Evolutionary conservation across 2,329 filamentous ascomycete genomes (phyloP), one percentile per base, ranked within the genome.

Genomic region (Colletotrichum plurivorum): DNA sequence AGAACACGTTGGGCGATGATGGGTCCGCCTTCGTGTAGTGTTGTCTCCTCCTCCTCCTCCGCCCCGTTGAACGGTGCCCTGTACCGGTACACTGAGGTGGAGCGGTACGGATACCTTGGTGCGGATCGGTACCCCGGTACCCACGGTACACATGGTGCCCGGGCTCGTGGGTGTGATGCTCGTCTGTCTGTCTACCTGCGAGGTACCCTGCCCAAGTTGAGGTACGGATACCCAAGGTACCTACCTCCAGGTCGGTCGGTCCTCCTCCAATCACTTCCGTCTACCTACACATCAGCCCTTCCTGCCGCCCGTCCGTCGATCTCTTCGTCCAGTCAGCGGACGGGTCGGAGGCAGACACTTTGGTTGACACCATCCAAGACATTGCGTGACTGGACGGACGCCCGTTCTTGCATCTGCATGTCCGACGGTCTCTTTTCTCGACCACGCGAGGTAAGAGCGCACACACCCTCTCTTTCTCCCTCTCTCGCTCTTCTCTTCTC

Each of bases 351-450:
- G 31, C 8, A 36, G 31, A 10, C 31, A 16, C 18, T 18, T 48
- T 7, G 6, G 46, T 60, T 22, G 48, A 51, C 46, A 52, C 20
- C n/a, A 43, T 43, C 57, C 46, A 43, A 52, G 46, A 60, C 46
- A 60, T 16, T 60, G 46, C 57, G 31, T 52, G 46, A 60, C 46
- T 41, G 46, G 20, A n/a, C 9, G n/a, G 16, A 16, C 45, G 46
- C 9, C 45, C 45, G 18, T 60, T 43, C 56, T 59, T 59, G 56
- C 41, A 43, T 43, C 13, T 15, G 41, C 57, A 60, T 18, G 48
- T 20, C 25, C 46, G 22, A 9, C 22, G 46, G 18, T 39, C 57
- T 60, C 57, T 60, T 60, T 60, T 60, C 57, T 60, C 57, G 52
- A 59, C 45, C 46, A 60, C 41, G 57, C 57, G 57, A 60, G 57